Evolutionary conservation across 768 basidiomycete species (phyloP).

Genomic region (Filobasidium wieringae): DNA sequence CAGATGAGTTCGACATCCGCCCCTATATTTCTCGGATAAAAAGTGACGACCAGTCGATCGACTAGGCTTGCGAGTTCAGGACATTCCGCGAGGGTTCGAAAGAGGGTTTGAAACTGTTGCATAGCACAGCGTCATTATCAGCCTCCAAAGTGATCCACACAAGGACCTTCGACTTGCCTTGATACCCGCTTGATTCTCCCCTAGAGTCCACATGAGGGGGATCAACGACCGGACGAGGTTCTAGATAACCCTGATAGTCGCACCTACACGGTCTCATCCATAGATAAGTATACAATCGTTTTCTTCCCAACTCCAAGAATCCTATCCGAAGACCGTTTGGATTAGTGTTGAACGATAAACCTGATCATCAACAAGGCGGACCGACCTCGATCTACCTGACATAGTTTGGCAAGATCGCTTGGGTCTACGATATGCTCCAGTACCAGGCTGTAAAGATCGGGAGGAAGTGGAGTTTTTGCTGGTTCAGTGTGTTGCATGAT

Average conservation of each 20-base stretch:
- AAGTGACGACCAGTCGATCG: constrained; percentile 7
- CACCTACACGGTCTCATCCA: constrained; percentile 15
- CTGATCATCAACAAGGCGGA: neutral
- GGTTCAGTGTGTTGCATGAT: no score
- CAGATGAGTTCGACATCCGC: neutral
- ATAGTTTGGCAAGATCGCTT: neutral
- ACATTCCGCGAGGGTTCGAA: neutral
- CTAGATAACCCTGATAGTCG: neutral
- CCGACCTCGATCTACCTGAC: constrained; percentile 2
- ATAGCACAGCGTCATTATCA: neutral
- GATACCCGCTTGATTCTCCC: constrained; percentile 1
- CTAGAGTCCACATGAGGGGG: neutral
- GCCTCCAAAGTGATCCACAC: neutral
- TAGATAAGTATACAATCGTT: constrained; percentile 5
- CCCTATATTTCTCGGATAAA: constrained; percentile 2
- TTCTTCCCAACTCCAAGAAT: constrained; percentile 11
- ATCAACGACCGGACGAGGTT: neutral
- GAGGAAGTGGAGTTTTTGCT: no score
- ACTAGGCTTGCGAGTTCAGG: constrained; percentile 4
- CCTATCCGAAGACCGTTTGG: neutral
- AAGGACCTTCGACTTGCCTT: neutral
- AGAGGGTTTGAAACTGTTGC: constrained; percentile 2
- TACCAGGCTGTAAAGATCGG: constrained; percentile 5
- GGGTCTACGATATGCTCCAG: constrained; percentile 2
- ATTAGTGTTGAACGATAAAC: neutral